Conservation (phyloP, 768 basidiomycete genomes). For the Favolaschia claudopus region DNA sequence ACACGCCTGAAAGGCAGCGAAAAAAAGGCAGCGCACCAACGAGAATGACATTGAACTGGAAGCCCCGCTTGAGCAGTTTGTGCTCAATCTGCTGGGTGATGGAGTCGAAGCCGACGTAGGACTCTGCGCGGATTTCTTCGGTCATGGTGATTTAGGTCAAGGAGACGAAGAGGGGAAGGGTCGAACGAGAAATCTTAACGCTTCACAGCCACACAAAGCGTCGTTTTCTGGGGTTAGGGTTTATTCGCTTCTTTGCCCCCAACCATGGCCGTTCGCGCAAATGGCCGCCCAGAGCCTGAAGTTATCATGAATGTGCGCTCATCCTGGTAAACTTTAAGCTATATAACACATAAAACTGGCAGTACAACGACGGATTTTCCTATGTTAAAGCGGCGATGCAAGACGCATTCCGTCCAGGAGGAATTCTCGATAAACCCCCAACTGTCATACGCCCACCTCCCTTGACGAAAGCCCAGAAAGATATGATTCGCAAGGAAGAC, state of each 20-base stretch:
- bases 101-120: conserved; percentile 97
- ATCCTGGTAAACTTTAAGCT: neutral
- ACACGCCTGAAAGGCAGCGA: neutral
- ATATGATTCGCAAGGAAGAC: conserved; percentile 64
- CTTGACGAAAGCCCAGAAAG: conserved; percentile 51
- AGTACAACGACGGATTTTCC: conserved; percentile 73
- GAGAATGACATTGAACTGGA: conserved; percentile 99
- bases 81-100: conserved; percentile 98
- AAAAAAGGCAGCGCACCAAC: conserved; percentile 64
- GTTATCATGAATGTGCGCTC: conserved; percentile 70
- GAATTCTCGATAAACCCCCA: conserved; percentile 64
- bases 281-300: conserved; percentile 68
- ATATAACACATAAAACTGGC: neutral
- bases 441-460: conserved; percentile 21
- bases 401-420: conserved; percentile 65
- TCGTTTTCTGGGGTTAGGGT: too few relatives aligned
- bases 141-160: conserved; percentile 40
- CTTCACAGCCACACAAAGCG: too few relatives aligned
- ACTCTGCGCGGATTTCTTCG: conserved; percentile 87
- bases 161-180: neutral
- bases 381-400: conserved; percentile 75
- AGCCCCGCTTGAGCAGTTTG: conserved; percentile 98
- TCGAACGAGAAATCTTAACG: conserved; percentile 21
- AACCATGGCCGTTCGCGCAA: conserved; percentile 31
- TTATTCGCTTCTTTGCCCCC: neutral